These are phyloP conservation scores for Adansonia gregorii DNA, from an alignment of 441 rosid genomes.

Conservation along the genomic window DNA sequence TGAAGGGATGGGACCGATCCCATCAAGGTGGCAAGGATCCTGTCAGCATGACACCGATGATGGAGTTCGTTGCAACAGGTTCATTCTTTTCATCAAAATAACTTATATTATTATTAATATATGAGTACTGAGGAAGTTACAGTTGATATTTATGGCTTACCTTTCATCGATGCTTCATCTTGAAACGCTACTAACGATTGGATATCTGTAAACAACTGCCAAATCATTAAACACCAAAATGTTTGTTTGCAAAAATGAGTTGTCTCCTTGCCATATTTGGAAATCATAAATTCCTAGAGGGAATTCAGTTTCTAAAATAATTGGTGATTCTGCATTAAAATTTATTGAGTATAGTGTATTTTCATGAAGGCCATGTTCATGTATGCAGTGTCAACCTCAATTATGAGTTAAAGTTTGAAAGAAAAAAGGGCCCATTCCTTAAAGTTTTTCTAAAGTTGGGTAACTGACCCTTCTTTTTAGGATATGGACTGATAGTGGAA, in stretches of 20 bases:
- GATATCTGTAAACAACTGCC: neutral
- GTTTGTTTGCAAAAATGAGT: neutral
- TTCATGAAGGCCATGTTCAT: neutral
- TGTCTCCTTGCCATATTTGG: neutral
- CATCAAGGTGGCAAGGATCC: conserved; percentile 60
- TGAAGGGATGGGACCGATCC: conserved; percentile 53
- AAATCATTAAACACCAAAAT: neutral
- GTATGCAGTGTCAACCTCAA: conserved; percentile 15
- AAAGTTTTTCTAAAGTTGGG: conserved; percentile 22
- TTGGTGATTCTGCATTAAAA: neutral
- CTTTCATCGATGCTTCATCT: neutral
- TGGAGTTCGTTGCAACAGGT: conserved; percentile 23
- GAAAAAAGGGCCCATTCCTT: conserved; percentile 7
- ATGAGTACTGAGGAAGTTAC: too few relatives aligned
- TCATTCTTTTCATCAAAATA: neutral
- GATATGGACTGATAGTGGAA: conserved; percentile 16
- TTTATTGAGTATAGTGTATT: neutral
- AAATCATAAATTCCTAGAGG: neutral
- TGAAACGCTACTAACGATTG: neutral
- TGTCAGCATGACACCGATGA: conserved; percentile 41
- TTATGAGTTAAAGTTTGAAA: conserved; percentile 5
- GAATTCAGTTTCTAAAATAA: neutral
- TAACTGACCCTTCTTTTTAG: conserved; percentile 18
- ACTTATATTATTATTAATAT: neutral
- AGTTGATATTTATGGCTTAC: too few relatives aligned